Evolutionary conservation across 768 basidiomycete species (phyloP), one percentile per base, ranked within the genome.

Genomic region (Boletus edulis): DNA sequence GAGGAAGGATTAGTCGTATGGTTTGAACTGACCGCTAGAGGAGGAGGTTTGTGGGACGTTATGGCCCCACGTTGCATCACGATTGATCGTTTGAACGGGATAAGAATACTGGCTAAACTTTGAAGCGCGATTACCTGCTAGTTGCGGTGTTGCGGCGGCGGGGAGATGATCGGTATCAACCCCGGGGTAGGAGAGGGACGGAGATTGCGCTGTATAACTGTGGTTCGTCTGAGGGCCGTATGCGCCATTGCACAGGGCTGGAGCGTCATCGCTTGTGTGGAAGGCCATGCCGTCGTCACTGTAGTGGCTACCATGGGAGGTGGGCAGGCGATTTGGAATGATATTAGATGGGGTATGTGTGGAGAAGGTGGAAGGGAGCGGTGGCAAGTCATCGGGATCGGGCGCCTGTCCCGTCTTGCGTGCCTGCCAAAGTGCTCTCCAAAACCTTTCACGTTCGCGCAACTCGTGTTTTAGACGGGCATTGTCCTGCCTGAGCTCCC

Each of bases 371-470:
- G 83, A 70, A 39, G 82, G 78, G 46, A 80, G 68, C 10, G 79
- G 73, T 0, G 79, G 76, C 31, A 80, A 69, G 63, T 85, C 83
- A 41, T 83, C 83, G 20, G 74, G 64, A 22, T 81, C 81, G 52
- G 76, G 72, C 54, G 71, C 74, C 58, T 82, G 77, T 57, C 78
- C 78, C 40, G 77, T 70, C 72, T 86, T 87, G 68, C 79, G 81
- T 38, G 83, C 73, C 58, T 86, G 82, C 78, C 80, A 88, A n/a
- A 87, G 73, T 14, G 81, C 76, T 64, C 80, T 77, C 86, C 86
- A 87, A 60, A 84, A 79, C 63, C 81, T 86, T 73, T 91, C 90
- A 42, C 87, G 84, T 64, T 91, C 87, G 52, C 82, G 79, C 50
- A 77, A 74, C 66, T 87, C 84, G 54, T 82, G 80, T 49, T 80